Percentiles rank a stretch among this genome's conserved stretches.
phyloP scores from a whole-genome alignment of 208 protist species.

The Acanthamoeba polyphaga region DNA sequence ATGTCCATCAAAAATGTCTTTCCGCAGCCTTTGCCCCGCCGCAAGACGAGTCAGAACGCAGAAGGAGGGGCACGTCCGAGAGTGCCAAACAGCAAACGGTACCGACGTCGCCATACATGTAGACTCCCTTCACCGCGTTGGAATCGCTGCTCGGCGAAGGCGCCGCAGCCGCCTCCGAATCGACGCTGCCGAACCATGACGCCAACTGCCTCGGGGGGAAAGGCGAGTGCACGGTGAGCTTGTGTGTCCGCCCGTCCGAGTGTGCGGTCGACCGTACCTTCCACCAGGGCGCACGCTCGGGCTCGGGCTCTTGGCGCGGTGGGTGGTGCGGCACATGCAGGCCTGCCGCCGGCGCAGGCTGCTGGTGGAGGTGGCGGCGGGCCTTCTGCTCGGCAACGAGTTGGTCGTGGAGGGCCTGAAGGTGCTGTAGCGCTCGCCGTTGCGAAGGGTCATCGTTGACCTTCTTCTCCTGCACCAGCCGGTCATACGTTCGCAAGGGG shows the following conservation, averaged over 20 bases:
- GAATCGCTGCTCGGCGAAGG: not conserved
- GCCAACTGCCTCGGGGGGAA: not conserved
- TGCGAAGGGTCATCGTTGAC: conserved; percentile 80
- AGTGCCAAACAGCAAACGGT: not conserved
- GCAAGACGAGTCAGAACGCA: not conserved
- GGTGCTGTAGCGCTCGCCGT: conserved; percentile 74
- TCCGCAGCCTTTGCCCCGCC: conserved; percentile 91
- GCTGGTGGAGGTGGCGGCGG: conserved; percentile 1
- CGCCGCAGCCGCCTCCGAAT: not conserved
- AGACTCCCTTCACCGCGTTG: conserved; percentile 91
- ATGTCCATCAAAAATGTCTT: conserved; percentile 98
- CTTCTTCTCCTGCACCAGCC: conserved; percentile 71
- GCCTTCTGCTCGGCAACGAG: conserved; percentile 22
- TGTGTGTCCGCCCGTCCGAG: not conserved
- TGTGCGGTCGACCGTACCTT: not conserved
- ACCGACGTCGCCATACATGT: conserved; percentile 95
- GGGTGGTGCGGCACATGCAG: conserved; percentile 55
- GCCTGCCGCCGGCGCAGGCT: not conserved
- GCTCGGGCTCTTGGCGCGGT: not conserved
- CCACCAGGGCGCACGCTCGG: conserved; percentile 36
- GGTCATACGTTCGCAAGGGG: conserved; percentile 78
- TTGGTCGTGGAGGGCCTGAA: conserved; percentile 82
- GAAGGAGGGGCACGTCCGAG: not conserved
- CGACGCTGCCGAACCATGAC: conserved; percentile 7
- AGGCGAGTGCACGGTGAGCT: not conserved